Evolutionary conservation across 257 asterid species (phyloP).

Genomic region (Coffea eugenioides): DNA sequence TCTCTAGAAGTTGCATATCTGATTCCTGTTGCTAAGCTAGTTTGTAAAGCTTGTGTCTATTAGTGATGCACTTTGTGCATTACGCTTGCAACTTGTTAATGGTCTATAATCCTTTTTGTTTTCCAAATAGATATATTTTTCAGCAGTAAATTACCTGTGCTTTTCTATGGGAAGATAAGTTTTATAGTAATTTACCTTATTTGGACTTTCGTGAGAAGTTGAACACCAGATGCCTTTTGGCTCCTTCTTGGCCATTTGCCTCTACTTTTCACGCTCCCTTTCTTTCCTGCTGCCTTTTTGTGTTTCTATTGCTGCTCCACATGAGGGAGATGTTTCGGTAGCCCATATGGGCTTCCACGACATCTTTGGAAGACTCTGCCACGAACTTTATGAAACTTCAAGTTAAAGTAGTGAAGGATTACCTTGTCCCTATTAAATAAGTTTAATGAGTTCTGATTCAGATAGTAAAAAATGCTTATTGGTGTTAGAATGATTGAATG

Average conservation of each 20-base stretch:
- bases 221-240: background rate
- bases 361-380: background rate
- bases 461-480: background rate
- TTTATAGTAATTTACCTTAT: no score
- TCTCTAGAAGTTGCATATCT: background rate
- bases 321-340: background rate
- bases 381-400: background rate
- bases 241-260: background rate
- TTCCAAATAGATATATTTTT: no score
- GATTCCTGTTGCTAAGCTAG: background rate
- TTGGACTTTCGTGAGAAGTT: background rate
- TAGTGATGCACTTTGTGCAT: background rate
- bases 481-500: background rate
- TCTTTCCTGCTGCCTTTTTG: background rate
- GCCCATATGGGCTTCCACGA: background rate
- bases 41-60: background rate
- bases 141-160: no score
- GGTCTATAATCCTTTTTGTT: background rate
- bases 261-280: background rate
- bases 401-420: no score
- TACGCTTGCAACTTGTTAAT: background rate
- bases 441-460: background rate
- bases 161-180: no score
- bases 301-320: background rate
- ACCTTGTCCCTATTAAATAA: background rate